A percentile compares a stretch with the other conserved stretches of the same genome.
Conservation (phyloP, 352 stramenopile species). For the Globisporangium iwayamae region DNA sequence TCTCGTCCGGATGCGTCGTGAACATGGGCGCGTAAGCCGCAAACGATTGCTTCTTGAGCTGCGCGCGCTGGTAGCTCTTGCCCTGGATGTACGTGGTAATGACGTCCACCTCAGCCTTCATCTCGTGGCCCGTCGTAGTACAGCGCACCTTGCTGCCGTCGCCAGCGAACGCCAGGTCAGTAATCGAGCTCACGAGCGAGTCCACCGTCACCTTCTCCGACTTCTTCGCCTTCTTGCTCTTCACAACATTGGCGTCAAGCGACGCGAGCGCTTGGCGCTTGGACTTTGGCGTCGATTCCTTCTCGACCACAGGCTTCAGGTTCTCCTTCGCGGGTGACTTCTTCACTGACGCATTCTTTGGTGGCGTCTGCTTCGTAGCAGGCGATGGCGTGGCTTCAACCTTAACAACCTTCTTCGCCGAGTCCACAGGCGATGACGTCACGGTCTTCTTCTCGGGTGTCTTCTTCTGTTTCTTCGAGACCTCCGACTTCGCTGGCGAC, state of each 20-base stretch:
- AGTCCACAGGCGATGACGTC: conserved; percentile 6
- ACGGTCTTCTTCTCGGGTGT: conserved; percentile 15
- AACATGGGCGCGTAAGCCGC: conserved; percentile 64
- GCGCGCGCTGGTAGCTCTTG: conserved; percentile 55
- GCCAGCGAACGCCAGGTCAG: conserved; percentile 42
- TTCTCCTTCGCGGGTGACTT: conserved; percentile 18
- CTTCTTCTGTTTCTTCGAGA: conserved; percentile 8
- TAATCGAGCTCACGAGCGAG: conserved; percentile 33
- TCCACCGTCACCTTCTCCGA: conserved; percentile 28
- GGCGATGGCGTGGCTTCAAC: neutral
- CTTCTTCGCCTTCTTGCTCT: conserved; percentile 18
- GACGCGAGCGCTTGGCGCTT: conserved; percentile 13
- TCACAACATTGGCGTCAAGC: conserved; percentile 18
- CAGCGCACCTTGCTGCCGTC: conserved; percentile 49
- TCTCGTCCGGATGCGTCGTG: conserved; percentile 49
- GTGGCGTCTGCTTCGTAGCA: conserved; percentile 11
- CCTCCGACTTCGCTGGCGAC: conserved; percentile 3
- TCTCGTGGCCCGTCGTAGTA: conserved; percentile 60
- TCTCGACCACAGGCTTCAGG: neutral
- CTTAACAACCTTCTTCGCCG: conserved; percentile 3
- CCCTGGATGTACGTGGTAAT: conserved; percentile 50
- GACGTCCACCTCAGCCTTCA: conserved; percentile 51
- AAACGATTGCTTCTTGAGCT: conserved; percentile 41
- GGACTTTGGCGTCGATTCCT: conserved; percentile 4
- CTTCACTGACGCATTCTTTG: conserved; percentile 6